Percentiles rank a stretch among this genome's conserved stretches.
Conservation (phyloP, 805 yeast species). For the Wickerhamomyces silvicola region DNA sequence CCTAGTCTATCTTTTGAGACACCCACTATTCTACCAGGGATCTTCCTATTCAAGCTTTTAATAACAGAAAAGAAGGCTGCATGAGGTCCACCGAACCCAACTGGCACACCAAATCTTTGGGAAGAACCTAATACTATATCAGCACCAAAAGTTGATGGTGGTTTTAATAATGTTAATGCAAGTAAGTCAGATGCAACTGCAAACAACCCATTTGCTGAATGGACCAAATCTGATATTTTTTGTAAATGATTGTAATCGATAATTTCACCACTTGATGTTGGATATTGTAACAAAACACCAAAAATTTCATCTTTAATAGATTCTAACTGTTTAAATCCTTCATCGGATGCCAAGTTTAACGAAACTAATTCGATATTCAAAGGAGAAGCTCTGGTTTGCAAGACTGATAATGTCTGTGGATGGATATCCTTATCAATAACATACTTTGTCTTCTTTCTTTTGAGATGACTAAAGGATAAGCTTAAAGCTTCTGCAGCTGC, state of each 20-base stretch:
- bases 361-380: slow-evolving; percentile 58
- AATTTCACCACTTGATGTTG: slow-evolving; percentile 76
- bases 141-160: slow-evolving; percentile 84
- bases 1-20: slow-evolving; percentile 89
- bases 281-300: slow-evolving; percentile 88
- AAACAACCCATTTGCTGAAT: slow-evolving; percentile 64
- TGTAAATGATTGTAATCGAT: slow-evolving; percentile 41
- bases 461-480: slow-evolving; percentile 59
- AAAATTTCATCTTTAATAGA: slow-evolving; percentile 38
- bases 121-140: slow-evolving; percentile 90
- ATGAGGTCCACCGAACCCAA: slow-evolving; percentile 98
- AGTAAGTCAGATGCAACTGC: slow-evolving; percentile 88
- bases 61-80: slow-evolving; percentile 94
- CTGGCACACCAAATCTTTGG: slow-evolving; percentile 95
- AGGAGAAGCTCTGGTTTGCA: slow-evolving; percentile 73
- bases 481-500: slow-evolving; percentile 98
- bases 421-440: slow-evolving; percentile 74
- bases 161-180: slow-evolving; percentile 77
- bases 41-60: slow-evolving; percentile 77
- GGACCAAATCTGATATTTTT: slow-evolving; percentile 58
- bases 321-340: slow-evolving; percentile 30
- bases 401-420: slow-evolving; percentile 79
- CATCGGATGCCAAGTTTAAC: slow-evolving; percentile 45
- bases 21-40: slow-evolving; percentile 96
- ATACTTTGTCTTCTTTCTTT: slow-evolving; percentile 61